Conservation (phyloP, 2,329 filamentous ascomycete genomes). For the Xylaria hypoxylon region DNA sequence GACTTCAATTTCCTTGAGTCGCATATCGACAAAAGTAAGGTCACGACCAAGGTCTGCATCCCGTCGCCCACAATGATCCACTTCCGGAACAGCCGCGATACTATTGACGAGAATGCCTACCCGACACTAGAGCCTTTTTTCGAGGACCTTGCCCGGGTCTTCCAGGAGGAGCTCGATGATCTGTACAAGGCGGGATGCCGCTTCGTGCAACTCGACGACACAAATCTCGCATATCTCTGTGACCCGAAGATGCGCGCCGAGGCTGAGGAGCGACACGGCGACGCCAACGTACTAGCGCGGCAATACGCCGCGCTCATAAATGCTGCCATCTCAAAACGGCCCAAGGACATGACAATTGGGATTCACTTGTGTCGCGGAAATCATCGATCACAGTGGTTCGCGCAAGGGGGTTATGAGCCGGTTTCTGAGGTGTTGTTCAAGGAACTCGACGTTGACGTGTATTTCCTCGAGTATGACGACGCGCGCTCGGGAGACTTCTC, state of each 20-base stretch:
- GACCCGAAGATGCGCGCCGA: slow-evolving; percentile 66
- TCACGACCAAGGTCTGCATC: slow-evolving; percentile 67
- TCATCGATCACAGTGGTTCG: slow-evolving; percentile 68
- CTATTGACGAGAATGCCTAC: slow-evolving; percentile 64
- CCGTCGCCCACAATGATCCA: slow-evolving; percentile 70
- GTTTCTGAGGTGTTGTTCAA: slow-evolving; percentile 68
- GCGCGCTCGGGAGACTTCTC: slow-evolving; percentile 66
- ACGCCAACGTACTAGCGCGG: slow-evolving; percentile 60
- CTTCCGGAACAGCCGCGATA: slow-evolving; percentile 66
- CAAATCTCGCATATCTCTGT: slow-evolving; percentile 70
- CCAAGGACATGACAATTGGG: slow-evolving; percentile 65
- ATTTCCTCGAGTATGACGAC: slow-evolving; percentile 71
- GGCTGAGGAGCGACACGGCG: slow-evolving; percentile 63
- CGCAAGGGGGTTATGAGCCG: slow-evolving; percentile 68
- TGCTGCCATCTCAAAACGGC: slow-evolving; percentile 62
- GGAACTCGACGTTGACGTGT: slow-evolving; percentile 67
- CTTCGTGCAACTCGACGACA: slow-evolving; percentile 70
- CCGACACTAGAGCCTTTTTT: slow-evolving; percentile 67
- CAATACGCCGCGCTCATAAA: slow-evolving; percentile 68
- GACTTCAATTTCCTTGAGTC: slow-evolving; percentile 66
- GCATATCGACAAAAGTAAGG: slow-evolving; percentile 56
- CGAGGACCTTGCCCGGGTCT: slow-evolving; percentile 65
- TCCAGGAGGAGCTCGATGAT: slow-evolving; percentile 65
- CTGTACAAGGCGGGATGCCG: slow-evolving; percentile 65
- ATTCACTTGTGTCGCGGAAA: slow-evolving; percentile 70